Percentiles rank a stretch among this genome's conserved stretches.
Conservation (phyloP, 306 rosid species). For the Quercus engelmannii region DNA sequence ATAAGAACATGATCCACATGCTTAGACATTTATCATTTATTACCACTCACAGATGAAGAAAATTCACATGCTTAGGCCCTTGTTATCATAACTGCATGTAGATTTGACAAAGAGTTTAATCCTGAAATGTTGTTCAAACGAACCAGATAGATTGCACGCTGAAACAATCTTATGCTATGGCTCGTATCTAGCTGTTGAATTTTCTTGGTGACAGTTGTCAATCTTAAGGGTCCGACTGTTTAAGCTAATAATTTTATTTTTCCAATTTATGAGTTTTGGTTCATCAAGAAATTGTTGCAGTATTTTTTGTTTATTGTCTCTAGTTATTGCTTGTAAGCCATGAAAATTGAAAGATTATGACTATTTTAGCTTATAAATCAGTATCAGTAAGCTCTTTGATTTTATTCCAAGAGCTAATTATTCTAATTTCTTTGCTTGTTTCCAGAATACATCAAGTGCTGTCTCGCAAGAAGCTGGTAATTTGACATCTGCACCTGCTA, state of each 20-base stretch:
- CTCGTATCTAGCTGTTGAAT: not conserved
- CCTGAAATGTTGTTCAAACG: not conserved
- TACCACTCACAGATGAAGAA: not conserved
- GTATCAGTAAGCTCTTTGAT: not conserved
- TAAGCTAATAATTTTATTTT: not conserved
- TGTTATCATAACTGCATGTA: not conserved
- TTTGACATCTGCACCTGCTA: constrained; percentile 42
- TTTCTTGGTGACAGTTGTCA: not conserved
- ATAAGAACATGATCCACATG: too few species aligned
- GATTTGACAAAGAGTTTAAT: not conserved
- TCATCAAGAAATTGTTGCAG: not conserved
- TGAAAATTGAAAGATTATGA: not conserved
- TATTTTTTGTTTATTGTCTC: not conserved
- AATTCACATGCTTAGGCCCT: not conserved
- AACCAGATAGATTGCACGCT: not conserved
- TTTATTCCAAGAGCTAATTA: constrained; percentile 2
- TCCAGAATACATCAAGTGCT: constrained; percentile 45
- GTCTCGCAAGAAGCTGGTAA: constrained; percentile 37
- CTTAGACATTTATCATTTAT: too few species aligned
- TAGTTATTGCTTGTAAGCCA: not conserved
- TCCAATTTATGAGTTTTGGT: not conserved
- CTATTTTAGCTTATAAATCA: not conserved
- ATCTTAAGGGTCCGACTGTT: not conserved
- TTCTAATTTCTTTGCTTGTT: constrained; percentile 26
- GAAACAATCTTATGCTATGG: not conserved